Conservation (phyloP, 2,329 filamentous ascomycete species). For the Exophiala oligosperma region DNA sequence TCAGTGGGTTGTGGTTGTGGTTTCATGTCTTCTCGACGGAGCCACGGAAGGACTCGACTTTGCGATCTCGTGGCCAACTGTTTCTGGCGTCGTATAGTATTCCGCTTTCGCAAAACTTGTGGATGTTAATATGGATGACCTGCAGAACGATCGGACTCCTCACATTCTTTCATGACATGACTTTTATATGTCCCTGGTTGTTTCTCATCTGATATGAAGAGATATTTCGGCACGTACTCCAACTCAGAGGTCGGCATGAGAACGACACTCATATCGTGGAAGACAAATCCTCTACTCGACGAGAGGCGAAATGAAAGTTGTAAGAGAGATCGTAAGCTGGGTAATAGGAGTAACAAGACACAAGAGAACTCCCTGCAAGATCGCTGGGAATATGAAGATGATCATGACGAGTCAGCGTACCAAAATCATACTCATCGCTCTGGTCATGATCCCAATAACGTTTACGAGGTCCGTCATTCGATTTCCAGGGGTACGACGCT, state of each 20-base stretch:
- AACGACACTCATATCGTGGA: slow-evolving; percentile 10
- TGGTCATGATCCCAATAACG: neutral
- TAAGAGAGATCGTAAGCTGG: neutral
- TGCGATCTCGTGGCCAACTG: slow-evolving; percentile 13
- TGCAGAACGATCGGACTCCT: neutral
- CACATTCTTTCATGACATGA: slow-evolving; percentile 20
- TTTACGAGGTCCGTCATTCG: neutral
- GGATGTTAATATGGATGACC: neutral
- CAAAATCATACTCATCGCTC: neutral
- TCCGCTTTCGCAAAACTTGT: slow-evolving; percentile 11
- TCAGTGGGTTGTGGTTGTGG: neutral
- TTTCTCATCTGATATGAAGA: slow-evolving; percentile 11
- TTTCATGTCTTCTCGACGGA: slow-evolving; percentile 17
- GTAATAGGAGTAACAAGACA: no score
- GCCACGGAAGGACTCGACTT: slow-evolving; percentile 17
- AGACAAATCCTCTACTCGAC: neutral
- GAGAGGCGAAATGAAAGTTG: neutral
- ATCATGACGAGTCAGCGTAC: neutral
- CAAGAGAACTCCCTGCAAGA: no score
- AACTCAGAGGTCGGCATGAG: slow-evolving; percentile 3
- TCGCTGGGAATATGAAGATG: neutral
- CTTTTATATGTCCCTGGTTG: slow-evolving; percentile 12
- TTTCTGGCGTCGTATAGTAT: slow-evolving; percentile 15
- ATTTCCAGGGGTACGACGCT: no score
- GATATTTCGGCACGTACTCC: slow-evolving; percentile 14